phyloP scores from a whole-genome alignment of 1,284 basidiomycete species.

The Schizophyllum commune region DNA sequence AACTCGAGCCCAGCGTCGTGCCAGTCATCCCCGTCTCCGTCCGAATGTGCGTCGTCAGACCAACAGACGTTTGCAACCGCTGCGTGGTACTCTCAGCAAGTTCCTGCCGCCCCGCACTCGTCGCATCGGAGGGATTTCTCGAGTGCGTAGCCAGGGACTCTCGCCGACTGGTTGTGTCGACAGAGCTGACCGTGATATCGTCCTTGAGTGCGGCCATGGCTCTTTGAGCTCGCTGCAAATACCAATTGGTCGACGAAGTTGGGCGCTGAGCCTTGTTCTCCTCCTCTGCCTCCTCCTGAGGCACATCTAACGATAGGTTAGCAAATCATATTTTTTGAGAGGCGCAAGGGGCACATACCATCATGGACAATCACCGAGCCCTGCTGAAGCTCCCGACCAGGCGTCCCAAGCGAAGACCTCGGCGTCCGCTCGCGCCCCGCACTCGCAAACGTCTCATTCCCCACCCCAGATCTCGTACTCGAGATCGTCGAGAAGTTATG shows the following conservation, averaged over 20 bases:
- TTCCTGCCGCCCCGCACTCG: background rate
- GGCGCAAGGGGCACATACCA: background rate
- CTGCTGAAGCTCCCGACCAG: background rate
- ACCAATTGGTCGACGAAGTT: background rate
- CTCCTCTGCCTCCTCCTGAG: background rate
- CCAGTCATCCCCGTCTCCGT: background rate
- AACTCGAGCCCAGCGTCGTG: background rate
- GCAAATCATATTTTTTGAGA: too few relatives aligned
- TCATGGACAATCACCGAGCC: background rate
- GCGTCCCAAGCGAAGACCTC: conserved; percentile 10
- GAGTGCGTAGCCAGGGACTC: background rate
- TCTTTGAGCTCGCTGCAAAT: background rate
- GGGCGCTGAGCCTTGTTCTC: background rate
- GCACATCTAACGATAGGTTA: background rate
- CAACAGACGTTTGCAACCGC: background rate
- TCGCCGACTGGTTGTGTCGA: background rate
- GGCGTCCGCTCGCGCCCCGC: conserved; percentile 4
- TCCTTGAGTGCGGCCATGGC: background rate
- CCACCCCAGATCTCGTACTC: conserved; percentile 34
- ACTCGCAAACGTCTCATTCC: background rate
- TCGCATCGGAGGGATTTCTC: background rate
- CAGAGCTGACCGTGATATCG: background rate
- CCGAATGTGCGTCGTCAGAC: background rate
- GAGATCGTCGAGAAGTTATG: conserved; percentile 69
- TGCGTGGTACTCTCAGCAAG: background rate